Conservation (phyloP, 768 basidiomycete genomes). For the Candolleomyces efflorescens region DNA sequence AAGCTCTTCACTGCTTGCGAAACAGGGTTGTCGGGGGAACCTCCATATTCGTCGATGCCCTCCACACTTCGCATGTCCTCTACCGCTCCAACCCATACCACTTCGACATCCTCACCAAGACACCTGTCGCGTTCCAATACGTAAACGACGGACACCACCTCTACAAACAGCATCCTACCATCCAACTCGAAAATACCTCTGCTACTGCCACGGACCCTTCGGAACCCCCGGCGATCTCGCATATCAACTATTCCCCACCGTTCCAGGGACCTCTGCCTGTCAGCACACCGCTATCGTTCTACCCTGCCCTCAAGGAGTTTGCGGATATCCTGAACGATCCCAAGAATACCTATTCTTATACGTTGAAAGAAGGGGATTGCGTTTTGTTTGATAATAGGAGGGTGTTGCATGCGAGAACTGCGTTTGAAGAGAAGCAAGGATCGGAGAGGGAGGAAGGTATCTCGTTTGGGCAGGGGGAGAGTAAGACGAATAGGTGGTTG, state of each 20-base stretch:
- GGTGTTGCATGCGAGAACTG: conserved; percentile 81
- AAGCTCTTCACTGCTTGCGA: conserved; percentile 86
- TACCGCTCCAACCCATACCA: conserved; percentile 39
- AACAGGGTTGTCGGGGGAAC: conserved; percentile 80
- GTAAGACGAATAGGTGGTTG: conserved; percentile 66
- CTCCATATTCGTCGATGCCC: conserved; percentile 84
- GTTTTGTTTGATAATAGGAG: conserved; percentile 92
- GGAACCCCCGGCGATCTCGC: conserved; percentile 34
- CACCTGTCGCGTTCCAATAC: conserved; percentile 85
- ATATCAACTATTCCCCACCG: conserved; percentile 91
- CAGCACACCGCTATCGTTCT: conserved; percentile 52
- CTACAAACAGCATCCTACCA: conserved; percentile 66
- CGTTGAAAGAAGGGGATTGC: conserved; percentile 76
- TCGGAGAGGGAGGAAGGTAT: conserved; percentile 15
- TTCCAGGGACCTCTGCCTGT: conserved; percentile 82
- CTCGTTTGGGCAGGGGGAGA: conserved; percentile 35
- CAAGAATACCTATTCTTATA: conserved; percentile 53
- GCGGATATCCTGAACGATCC: conserved; percentile 51
- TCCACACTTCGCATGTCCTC: conserved; percentile 57
- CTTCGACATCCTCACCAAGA: conserved; percentile 55
- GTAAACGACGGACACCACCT: conserved; percentile 87
- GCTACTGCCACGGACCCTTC: conserved; percentile 13
- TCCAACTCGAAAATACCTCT: conserved; percentile 46
- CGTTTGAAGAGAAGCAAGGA: conserved; percentile 50
- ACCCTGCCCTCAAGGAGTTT: conserved; percentile 60